Percentiles rank a stretch among this genome's conserved stretches.
Conservation (phyloP, 2,329 filamentous ascomycete species). For the Fusarium sambucinum region DNA sequence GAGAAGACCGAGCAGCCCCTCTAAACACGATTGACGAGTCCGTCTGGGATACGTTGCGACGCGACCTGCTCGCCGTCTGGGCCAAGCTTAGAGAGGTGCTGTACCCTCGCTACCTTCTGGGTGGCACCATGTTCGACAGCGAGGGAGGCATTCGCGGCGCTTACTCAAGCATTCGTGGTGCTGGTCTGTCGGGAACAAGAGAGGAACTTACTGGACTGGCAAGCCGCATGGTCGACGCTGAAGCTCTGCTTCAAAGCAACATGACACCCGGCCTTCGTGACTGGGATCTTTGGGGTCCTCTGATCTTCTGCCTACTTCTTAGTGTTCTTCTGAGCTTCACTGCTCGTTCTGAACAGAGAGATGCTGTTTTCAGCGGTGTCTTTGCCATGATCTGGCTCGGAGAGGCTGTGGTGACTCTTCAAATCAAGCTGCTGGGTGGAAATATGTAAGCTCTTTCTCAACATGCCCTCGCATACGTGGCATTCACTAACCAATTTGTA, state of each 20-base stretch:
- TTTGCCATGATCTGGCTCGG: conserved; percentile 98
- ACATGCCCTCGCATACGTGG: neutral
- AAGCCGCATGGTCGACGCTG: conserved; percentile 72
- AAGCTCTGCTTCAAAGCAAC: conserved; percentile 70
- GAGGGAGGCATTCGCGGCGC: conserved; percentile 68
- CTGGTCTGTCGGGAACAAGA: conserved; percentile 68
- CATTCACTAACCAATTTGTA: conserved; percentile 56
- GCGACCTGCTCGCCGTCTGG: conserved; percentile 94
- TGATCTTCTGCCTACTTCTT: conserved; percentile 92
- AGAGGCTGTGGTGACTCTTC: conserved; percentile 94
- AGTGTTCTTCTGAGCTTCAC: conserved; percentile 89
- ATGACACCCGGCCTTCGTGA: conserved; percentile 94
- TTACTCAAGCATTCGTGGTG: conserved; percentile 71
- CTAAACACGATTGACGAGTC: conserved; percentile 96
- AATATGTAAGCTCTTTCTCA: conserved; percentile 81
- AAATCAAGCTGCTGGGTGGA: conserved; percentile 95
- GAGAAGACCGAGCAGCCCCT: conserved; percentile 90
- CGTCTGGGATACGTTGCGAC: conserved; percentile 96
- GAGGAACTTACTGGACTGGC: conserved; percentile 73
- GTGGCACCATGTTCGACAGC: conserved; percentile 72
- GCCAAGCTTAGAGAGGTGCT: conserved; percentile 98
- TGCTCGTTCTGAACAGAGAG: conserved; percentile 82
- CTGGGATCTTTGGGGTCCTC: conserved; percentile 98
- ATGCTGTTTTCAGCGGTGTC: conserved; percentile 92
- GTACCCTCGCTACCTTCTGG: conserved; percentile 92